Base-by-base conservation (phyloP, 75 land plant species). In the Picea glauca region DNA sequence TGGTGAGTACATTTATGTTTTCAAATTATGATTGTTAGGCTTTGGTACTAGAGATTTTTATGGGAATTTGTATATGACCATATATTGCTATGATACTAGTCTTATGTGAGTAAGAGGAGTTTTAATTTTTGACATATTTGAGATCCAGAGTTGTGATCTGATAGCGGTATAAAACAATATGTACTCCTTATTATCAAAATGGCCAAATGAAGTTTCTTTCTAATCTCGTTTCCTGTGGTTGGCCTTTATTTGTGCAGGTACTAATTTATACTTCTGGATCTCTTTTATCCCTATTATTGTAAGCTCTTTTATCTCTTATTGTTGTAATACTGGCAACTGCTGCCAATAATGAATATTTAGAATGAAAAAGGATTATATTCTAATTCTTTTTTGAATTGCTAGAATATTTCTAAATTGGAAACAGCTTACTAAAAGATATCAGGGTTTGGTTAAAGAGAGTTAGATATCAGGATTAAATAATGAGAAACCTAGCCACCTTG, bases 261-360 rank as follows among this genome's bases (percentile, higher is more conserved):
- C 90, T 18, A 93, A 93, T 84, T 85, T 94, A 13, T 95, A 93
- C 68, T 93, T 95, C 78, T 95, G 96, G 96, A 89, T 91, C 1
- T 90, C 98, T 3, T 85, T 93, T 66, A 83, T 95, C 72, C 98
- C 98, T 4, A 35, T 91, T n/a, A 59, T 91, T 58, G 98, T 95
- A 90, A 89, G 98, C 83, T 43, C 20, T 17, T 2, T 11, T 46
- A 8, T 50, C 56, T 50, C 56, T 50, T 50, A 1, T 50, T 50
- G 56, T 50, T 70, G 74, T 46, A 40, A 43, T n/a, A 70, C 50
- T 21, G 9, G 50, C n/a, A 20, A 5, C 50, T 17, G 5, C 4
- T 43, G 43, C 35, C 50, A 70, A 11, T 31, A 80, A 77, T 46
- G 62, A 31, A 74, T 75, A 59, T 40, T 38, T 21, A 62, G 33